Conservation (phyloP, 2,329 filamentous ascomycete genomes). For the Orbilia quercus region DNA sequence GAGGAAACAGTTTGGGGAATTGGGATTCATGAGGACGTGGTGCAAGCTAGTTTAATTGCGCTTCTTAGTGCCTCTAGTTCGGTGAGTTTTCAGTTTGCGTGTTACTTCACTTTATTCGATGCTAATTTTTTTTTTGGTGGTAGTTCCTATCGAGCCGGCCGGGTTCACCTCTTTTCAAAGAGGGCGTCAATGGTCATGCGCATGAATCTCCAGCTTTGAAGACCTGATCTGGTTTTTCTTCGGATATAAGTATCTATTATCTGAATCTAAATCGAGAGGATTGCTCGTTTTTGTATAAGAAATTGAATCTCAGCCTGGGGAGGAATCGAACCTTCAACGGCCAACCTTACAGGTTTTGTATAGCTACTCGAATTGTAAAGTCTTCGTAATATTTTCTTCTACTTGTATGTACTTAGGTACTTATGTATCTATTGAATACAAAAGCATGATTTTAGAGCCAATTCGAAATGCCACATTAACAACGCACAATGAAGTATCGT, state of each 20-base stretch:
- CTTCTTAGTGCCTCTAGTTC: slow-evolving; percentile 85
- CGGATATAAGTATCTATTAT: too few relatives aligned
- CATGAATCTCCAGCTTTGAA: slow-evolving; percentile 15
- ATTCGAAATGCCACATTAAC: not conserved
- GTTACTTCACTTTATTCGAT: slow-evolving; percentile 8
- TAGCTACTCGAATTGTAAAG: slow-evolving; percentile 1
- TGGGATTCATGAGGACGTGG: slow-evolving; percentile 90
- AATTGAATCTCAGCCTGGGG: too few relatives aligned
- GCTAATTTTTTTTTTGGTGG: not conserved
- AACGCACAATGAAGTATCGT: not conserved
- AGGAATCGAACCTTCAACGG: not conserved
- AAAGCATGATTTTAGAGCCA: slow-evolving; percentile 9
- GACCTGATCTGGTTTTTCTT: not conserved
- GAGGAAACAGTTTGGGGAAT: slow-evolving; percentile 86
- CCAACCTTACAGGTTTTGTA: not conserved
- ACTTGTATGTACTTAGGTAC: slow-evolving; percentile 18
- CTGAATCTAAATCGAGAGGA: too few relatives aligned
- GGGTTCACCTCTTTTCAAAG: slow-evolving; percentile 31
- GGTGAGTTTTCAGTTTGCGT: slow-evolving; percentile 69
- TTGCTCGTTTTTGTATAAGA: too few relatives aligned
- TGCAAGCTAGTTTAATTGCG: slow-evolving; percentile 87
- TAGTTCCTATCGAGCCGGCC: slow-evolving; percentile 50
- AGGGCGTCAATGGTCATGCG: slow-evolving; percentile 14
- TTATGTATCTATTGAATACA: slow-evolving; percentile 10
- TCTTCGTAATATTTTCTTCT: not conserved